Conservation (phyloP, 164 flowering plant species). For the Brasenia schreberi region DNA sequence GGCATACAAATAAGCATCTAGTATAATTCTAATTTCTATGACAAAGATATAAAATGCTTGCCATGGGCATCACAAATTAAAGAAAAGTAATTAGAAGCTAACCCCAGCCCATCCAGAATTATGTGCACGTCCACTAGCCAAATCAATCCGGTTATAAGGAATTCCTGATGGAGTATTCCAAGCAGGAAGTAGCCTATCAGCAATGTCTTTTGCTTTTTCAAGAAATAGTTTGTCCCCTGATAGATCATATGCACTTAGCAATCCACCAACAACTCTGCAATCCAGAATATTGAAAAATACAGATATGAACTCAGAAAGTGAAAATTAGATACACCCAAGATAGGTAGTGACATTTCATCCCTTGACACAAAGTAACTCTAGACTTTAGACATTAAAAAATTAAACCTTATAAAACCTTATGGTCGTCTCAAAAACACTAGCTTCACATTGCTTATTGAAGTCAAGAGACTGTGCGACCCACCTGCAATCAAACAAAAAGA, state of each 20-base stretch:
- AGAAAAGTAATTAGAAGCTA: slow-evolving; percentile 13
- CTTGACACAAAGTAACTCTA: background rate
- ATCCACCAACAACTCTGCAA: slow-evolving; percentile 95
- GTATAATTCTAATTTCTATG: too few relatives aligned
- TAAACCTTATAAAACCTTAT: slow-evolving; percentile 96
- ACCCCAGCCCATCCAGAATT: slow-evolving; percentile 94
- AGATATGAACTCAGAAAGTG: slow-evolving; percentile 1
- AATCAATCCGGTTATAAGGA: slow-evolving; percentile 79
- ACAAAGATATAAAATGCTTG: too few relatives aligned
- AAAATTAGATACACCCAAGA: background rate
- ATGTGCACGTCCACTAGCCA: slow-evolving; percentile 67
- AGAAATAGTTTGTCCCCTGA: slow-evolving; percentile 81
- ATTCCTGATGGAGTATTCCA: slow-evolving; percentile 94
- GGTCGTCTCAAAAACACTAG: slow-evolving; percentile 99
- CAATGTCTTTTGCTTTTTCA: slow-evolving; percentile 88
- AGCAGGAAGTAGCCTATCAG: slow-evolving; percentile 93
- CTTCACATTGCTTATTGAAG: slow-evolving; percentile 87
- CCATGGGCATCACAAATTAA: background rate
- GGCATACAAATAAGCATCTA: too few relatives aligned
- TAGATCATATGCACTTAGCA: slow-evolving; percentile 95
- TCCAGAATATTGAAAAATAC: slow-evolving; percentile 6
- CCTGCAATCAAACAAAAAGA: slow-evolving; percentile 32
- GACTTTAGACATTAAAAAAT: slow-evolving; percentile 8
- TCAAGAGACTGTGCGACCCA: slow-evolving; percentile 94
- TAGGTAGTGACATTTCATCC: background rate